phyloP scores from a whole-genome alignment of 225 moss, liverwort and hornwort genomes.

The Asterella californica region DNA sequence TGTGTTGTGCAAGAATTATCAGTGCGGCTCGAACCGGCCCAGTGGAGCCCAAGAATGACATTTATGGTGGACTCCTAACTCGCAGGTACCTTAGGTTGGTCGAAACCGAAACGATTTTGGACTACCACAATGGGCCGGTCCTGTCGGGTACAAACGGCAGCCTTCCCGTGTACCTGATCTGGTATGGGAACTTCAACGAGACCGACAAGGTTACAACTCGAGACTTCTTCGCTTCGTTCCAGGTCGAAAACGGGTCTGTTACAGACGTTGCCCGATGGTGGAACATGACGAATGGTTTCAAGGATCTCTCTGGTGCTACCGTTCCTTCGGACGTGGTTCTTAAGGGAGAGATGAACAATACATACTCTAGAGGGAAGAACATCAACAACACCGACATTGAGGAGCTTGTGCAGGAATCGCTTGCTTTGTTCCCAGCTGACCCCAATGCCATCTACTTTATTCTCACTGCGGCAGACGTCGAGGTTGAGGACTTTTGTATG shows the following conservation, averaged over 20 bases:
- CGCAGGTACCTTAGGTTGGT: constrained; percentile 23
- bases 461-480: constrained; percentile 23
- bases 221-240: constrained; percentile 31
- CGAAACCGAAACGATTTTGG: not conserved
- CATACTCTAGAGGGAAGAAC: constrained; percentile 5
- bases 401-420: constrained; percentile 20
- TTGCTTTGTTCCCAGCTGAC: constrained; percentile 6
- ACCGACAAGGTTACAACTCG: constrained; percentile 16
- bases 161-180: constrained; percentile 29
- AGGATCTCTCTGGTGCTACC: constrained; percentile 16
- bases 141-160: constrained; percentile 10
- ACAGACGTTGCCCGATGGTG: constrained; percentile 29
- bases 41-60: not conserved
- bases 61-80: constrained; percentile 3
- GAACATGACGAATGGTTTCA: constrained; percentile 28
- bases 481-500: constrained; percentile 25
- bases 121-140: constrained; percentile 33
- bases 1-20: not conserved
- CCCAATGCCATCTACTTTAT: constrained; percentile 29
- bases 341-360: constrained; percentile 18
- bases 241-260: not conserved
- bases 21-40: constrained; percentile 18
- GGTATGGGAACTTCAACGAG: constrained; percentile 32
- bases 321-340: constrained; percentile 8
- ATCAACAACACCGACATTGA: constrained; percentile 18